These are phyloP conservation scores for Lanzia echinophila DNA, from an alignment of 2,329 filamentous ascomycete genomes.

Conservation along the genomic window DNA sequence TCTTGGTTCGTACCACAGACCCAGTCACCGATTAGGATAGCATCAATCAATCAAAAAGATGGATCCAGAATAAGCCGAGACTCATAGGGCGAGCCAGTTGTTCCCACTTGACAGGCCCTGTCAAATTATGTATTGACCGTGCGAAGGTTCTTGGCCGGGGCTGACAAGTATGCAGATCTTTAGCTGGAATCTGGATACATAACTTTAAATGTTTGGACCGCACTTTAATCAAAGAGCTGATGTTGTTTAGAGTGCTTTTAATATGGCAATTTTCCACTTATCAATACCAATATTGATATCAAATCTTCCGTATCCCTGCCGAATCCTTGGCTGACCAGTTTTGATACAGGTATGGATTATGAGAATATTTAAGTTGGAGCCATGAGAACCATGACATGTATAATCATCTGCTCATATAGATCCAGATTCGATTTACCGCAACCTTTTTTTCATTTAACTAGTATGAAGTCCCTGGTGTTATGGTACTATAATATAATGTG, in stretches of 20 bases:
- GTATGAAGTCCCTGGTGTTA: too few relatives aligned
- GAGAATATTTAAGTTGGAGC: too few relatives aligned
- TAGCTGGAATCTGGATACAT: neutral
- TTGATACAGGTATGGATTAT: too few relatives aligned
- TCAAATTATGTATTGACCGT: conserved; percentile 4
- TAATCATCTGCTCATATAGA: neutral
- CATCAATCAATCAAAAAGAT: too few relatives aligned
- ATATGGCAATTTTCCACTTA: neutral
- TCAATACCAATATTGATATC: neutral
- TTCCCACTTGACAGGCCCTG: neutral
- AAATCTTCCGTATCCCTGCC: neutral
- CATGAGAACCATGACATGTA: neutral
- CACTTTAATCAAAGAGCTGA: neutral
- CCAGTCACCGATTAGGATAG: neutral
- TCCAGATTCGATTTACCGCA: conserved; percentile 2
- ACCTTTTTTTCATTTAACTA: neutral
- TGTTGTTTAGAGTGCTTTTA: neutral
- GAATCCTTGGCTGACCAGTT: neutral
- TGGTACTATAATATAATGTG: neutral
- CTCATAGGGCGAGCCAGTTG: conserved; percentile 7
- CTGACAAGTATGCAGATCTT: conserved; percentile 3
- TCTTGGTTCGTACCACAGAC: neutral
- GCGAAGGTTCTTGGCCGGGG: neutral
- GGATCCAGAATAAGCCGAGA: too few relatives aligned
- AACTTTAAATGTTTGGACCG: neutral